Evolutionary conservation across 2,329 filamentous ascomycete genomes (phyloP), one percentile per base, ranked within the genome.

Genomic region (Cryphonectria japonica): DNA sequence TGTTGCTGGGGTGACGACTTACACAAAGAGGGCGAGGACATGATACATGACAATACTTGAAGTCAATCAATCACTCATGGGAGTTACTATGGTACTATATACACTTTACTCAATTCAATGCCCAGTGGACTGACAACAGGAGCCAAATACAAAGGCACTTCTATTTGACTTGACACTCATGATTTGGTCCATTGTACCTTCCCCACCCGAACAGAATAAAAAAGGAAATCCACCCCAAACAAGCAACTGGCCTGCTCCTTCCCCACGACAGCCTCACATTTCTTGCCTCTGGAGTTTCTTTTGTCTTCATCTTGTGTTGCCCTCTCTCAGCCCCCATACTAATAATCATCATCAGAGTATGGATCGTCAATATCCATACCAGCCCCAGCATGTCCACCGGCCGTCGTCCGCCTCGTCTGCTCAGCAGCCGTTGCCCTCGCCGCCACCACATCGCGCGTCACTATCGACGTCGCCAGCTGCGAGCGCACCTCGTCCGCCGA

Each of bases 1-100:
- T 41, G 63, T 65, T 65, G 63, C 63, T 22, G 29, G 26, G 63
- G 63, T 22, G 16, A 65, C 43, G 16, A 65, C 63, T 65, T 50
- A n/a, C n/a, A n/a, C n/a, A n/a, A n/a, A n/a, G n/a, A n/a, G n/a
- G n/a, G n/a, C n/a, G n/a, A n/a, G n/a, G n/a, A n/a, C n/a, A n/a
- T n/a, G n/a, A n/a, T 54, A n/a, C 34, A 34, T 34, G 34, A 57
- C 7, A 6, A 50, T 50, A 9, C 19, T 50, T n/a, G 22, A n/a
- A 50, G 3, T 2, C 2, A n/a, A n/a, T 50, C 2, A 6, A n/a
- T n/a, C 43, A 50, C 16, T 50, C 19, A 6, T 7, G 5, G 19
- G 6, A 50, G 0, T n/a, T n/a, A 50, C 43, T 50, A 50, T n/a
- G n/a, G n/a, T n/a, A n/a, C 19, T 37, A 9, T 37, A 6, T 50